Conservation (phyloP, 2,329 filamentous ascomycete species). For the Orbilia ellipsospora region DNA sequence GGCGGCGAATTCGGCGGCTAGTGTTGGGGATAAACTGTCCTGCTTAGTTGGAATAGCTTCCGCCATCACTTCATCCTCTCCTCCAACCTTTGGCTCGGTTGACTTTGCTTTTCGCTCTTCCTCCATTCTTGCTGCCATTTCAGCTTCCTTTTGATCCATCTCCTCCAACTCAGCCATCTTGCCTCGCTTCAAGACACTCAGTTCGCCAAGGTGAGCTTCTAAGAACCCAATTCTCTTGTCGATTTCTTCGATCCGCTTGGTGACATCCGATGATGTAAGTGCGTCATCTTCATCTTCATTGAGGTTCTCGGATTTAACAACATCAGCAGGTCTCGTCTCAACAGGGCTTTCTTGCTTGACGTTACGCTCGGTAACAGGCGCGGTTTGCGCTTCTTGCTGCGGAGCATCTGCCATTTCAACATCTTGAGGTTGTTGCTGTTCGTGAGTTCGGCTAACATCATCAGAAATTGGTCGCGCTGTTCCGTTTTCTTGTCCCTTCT, state of each 20-base stretch:
- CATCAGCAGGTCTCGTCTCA: slow-evolving; percentile 21
- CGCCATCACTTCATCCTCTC: slow-evolving; percentile 22
- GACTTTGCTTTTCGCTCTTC: slow-evolving; percentile 26
- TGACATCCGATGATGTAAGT: slow-evolving; percentile 50
- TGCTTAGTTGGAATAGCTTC: slow-evolving; percentile 28
- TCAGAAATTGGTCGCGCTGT: neutral
- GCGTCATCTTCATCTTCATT: slow-evolving; percentile 38
- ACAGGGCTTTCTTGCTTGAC: slow-evolving; percentile 51
- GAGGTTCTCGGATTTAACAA: neutral
- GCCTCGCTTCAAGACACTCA: slow-evolving; percentile 31
- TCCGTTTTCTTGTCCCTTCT: slow-evolving; percentile 16
- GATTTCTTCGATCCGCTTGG: slow-evolving; percentile 42
- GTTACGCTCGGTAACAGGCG: slow-evolving; percentile 9
- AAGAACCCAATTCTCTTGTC: slow-evolving; percentile 30
- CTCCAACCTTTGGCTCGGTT: slow-evolving; percentile 2
- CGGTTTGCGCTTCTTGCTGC: slow-evolving; percentile 1
- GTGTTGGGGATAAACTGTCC: slow-evolving; percentile 43
- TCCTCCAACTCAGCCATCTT: slow-evolving; percentile 39
- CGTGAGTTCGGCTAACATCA: neutral
- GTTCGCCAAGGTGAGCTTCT: slow-evolving; percentile 33
- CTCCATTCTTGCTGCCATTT: slow-evolving; percentile 17
- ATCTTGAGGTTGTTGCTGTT: slow-evolving; percentile 17
- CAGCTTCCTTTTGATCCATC: slow-evolving; percentile 37
- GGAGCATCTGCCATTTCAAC: slow-evolving; percentile 50
- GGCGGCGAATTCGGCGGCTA: slow-evolving; percentile 36